Evolutionary conservation across 805 yeast genomes (phyloP), one percentile per base, ranked within the genome.

Genomic region (Jamesozyma hellenica): DNA sequence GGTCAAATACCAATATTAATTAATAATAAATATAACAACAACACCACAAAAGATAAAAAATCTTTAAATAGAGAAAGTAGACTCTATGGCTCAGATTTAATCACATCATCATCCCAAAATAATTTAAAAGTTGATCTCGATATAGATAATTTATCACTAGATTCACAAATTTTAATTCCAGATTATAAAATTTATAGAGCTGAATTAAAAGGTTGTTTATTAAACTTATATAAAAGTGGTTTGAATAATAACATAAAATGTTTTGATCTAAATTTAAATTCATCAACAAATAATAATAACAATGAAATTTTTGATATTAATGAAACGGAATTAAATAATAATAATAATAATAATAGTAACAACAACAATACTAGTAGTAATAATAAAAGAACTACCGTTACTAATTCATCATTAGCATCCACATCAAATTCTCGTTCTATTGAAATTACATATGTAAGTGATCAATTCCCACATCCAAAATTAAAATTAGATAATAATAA

Each of bases 141-240:
- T 13, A 44, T 43, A 42, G 34, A 30, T 31, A 43, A 42, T 27
- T 28, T 34, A 1, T 40, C 42, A 14, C 9, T 16, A 7, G 43
- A 40, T 21, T 15, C 42, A n/a, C 54, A 45, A 34, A 38, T 47
- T 10, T 33, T 48, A 14, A 50, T 56, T 3, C 60, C 60, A 4
- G 61, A 58, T 27, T 60, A 56, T 40, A 51, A 71, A 42, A 56
- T 84, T 26, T 74, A 66, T 41, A 67, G 80, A 37, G 86, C 82
- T 0, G 84, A 78, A 51, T 62, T 87, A 42, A 74, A 70, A 49
- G 95, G 95, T 15, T 74, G 87, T 2, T 65, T 67, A 32, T 60
- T 87, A 38, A 66, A 68, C 39, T 57, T 87, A 14, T 82, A 73
- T 64, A 80, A 75, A 55, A 53, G 70, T 76, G 28, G 79, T 71